Evolutionary conservation across 306 rosid species (phyloP), one percentile per base, ranked within the genome.

Genomic region (Rubus idaeus): DNA sequence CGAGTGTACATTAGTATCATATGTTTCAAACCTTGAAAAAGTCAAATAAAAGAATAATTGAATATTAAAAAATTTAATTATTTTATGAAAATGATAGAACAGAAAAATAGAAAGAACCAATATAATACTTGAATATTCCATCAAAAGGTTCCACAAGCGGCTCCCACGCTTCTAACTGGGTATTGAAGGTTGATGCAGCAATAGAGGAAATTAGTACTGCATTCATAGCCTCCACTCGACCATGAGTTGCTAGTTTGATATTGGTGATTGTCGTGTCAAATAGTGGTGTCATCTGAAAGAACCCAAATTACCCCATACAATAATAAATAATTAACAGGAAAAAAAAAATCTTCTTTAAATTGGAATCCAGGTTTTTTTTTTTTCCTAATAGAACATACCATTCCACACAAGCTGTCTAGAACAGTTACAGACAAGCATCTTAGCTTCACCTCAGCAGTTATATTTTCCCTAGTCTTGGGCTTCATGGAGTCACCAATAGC

Each of bases 91-190:
- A 16, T 9, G 46, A 12, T 26, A 57, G 39, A 69, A 58, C 52
- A 53, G 7, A 70, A 61, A 66, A 56, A 60, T 64, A 70, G 52
- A 75, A 72, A 49, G 52, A 40, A 72, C 62, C 11, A 37, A 75
- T 75, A 60, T 62, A 66, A 83, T 92, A 95, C 99, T 92, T 95
- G 87, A 95, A 91, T 86, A 95, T 95, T 82, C 97, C 99, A 84
- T 95, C 99, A 65, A 95, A 95, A 58, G 99, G 97, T 82, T 95
- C 99, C 77, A 95, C 89, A 75, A 95, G 86, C 63, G 99, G 99
- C 74, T 95, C 99, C 99, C 99, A 95, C 20, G 97, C 93, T 88
- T 95, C 97, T 82, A 92, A 86, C 79, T 90, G 93, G 49, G 99
- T 86, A 79, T 95, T 95, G 86, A 95, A 95, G 84, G 97, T 88